Evolutionary conservation across 306 rosid genomes (phyloP).

Genomic region (Trifolium repens): DNA sequence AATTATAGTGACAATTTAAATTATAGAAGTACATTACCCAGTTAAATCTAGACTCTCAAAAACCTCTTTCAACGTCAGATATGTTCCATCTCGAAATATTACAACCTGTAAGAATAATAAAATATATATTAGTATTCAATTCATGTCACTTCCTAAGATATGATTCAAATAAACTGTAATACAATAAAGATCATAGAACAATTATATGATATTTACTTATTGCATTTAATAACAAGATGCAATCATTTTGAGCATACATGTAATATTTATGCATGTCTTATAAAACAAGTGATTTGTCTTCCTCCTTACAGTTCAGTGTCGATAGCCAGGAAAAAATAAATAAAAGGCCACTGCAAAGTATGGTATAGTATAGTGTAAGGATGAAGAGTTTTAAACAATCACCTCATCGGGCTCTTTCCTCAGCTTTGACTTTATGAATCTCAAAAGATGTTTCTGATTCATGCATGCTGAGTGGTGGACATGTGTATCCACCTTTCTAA

Average conservation of each 20-base stretch:
- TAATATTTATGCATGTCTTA: neutral
- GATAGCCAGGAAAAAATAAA: neutral
- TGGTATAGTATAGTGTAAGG: slow-evolving; percentile 25
- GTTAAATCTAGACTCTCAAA: slow-evolving; percentile 96
- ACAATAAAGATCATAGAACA: neutral
- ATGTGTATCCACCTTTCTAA: slow-evolving; percentile 97
- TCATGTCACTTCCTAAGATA: slow-evolving; percentile 24
- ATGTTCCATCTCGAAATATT: slow-evolving; percentile 98
- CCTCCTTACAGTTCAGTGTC: slow-evolving; percentile 13
- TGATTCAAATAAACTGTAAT: slow-evolving; percentile 1
- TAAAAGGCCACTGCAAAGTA: slow-evolving; percentile 8
- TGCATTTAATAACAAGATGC: slow-evolving; percentile 15
- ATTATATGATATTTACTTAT: slow-evolving; percentile 8
- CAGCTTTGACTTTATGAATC: slow-evolving; percentile 98
- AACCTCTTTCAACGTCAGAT: slow-evolving; percentile 96
- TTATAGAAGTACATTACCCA: slow-evolving; percentile 63
- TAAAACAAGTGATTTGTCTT: slow-evolving; percentile 7
- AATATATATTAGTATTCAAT: slow-evolving; percentile 28
- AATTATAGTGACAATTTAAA: slow-evolving; percentile 21
- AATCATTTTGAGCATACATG: slow-evolving; percentile 21
- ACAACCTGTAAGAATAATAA: slow-evolving; percentile 72
- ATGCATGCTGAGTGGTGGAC: slow-evolving; percentile 99
- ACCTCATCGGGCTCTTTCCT: slow-evolving; percentile 99
- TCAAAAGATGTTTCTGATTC: slow-evolving; percentile 98
- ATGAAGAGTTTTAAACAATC: slow-evolving; percentile 37